A percentile compares a stretch with the other conserved stretches of the same genome.
phyloP scores from a whole-genome alignment of 2,329 filamentous ascomycete species.

The Pseudogymnoascus pannorum region DNA sequence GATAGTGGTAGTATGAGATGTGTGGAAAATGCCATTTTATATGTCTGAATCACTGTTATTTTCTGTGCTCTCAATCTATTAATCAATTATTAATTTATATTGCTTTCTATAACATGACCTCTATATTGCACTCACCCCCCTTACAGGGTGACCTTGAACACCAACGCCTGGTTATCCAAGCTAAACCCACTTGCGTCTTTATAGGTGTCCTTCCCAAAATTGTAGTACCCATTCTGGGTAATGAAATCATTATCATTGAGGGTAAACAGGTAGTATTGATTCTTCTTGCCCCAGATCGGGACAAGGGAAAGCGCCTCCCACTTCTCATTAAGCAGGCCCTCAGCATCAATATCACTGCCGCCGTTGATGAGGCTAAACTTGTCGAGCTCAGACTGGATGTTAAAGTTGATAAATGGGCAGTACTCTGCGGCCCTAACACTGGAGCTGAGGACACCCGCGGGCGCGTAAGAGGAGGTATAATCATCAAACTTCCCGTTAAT shows the following conservation, averaged over 20 bases:
- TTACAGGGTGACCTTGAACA: conserved; percentile 37
- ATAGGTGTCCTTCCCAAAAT: conserved; percentile 47
- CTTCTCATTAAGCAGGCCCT: conserved; percentile 61
- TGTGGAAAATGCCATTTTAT: no score
- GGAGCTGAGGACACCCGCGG: conserved; percentile 44
- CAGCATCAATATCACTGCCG: conserved; percentile 44
- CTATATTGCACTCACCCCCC: background rate
- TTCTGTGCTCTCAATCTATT: no score
- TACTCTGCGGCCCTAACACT: conserved; percentile 52
- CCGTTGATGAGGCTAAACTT: conserved; percentile 65
- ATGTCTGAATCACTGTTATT: no score
- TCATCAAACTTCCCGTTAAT: conserved; percentile 42
- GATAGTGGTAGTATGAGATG: no score
- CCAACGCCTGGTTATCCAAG: conserved; percentile 51
- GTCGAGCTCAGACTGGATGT: conserved; percentile 55
- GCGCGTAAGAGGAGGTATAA: conserved; percentile 28
- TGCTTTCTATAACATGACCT: background rate
- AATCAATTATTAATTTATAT: background rate
- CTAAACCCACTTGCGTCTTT: conserved; percentile 47
- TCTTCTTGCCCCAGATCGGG: conserved; percentile 42
- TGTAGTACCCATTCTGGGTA: conserved; percentile 56
- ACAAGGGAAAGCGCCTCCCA: conserved; percentile 64
- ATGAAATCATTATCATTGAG: conserved; percentile 70
- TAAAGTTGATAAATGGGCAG: conserved; percentile 62
- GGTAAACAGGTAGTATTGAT: conserved; percentile 61